These are phyloP conservation scores for Lodderomyces pseudojiufengensis DNA, from an alignment of 1,139 yeast genomes.

Conservation along the genomic window DNA sequence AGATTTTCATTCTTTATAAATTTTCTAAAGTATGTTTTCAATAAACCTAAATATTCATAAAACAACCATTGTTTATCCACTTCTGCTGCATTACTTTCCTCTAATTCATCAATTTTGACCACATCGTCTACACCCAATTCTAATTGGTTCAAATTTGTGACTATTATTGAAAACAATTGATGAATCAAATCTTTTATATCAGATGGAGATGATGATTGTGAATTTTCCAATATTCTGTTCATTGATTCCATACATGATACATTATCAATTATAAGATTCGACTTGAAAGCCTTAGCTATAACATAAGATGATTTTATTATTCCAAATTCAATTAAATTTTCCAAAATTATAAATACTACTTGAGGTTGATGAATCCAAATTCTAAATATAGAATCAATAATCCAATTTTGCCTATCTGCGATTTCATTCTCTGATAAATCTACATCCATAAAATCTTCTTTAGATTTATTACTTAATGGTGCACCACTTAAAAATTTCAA, in stretches of 20 bases:
- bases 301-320: constrained; percentile 43
- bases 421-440: constrained; percentile 37
- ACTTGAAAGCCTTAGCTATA: constrained; percentile 40
- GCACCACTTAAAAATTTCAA: constrained; percentile 42
- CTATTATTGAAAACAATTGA: constrained; percentile 33
- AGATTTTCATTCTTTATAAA: constrained; percentile 17
- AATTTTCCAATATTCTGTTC: constrained; percentile 28
- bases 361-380: constrained; percentile 84
- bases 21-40: constrained; percentile 39
- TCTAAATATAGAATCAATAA: constrained; percentile 64
- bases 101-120: constrained; percentile 24
- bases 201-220: constrained; percentile 9
- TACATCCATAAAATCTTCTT: constrained; percentile 34
- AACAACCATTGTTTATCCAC: constrained; percentile 42
- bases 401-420: constrained; percentile 34
- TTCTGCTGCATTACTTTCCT: constrained; percentile 24
- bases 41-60: constrained; percentile 42
- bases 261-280: constrained; percentile 38
- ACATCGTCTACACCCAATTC: constrained; percentile 24
- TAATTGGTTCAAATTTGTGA: constrained; percentile 35
- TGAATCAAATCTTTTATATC: constrained; percentile 25
- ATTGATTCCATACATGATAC: constrained; percentile 48
- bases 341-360: constrained; percentile 70
- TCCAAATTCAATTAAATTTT: constrained; percentile 53
- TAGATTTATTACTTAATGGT: constrained; percentile 12